phyloP scores from a whole-genome alignment of 495 filamentous ascomycete genomes.

The Stereocaulon alpinum region DNA sequence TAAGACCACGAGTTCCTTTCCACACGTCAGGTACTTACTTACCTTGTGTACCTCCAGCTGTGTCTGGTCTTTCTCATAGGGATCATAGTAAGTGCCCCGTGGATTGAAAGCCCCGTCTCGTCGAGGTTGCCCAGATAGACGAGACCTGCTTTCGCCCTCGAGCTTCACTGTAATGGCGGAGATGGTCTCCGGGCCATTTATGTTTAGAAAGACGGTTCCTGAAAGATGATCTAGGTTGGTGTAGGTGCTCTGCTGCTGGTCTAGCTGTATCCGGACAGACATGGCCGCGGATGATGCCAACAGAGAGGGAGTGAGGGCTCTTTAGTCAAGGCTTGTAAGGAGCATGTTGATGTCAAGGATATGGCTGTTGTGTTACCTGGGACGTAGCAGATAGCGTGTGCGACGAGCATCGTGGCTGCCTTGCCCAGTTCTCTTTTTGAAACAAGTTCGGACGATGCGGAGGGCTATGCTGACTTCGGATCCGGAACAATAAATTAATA shows the following conservation, averaged over 20 bases:
- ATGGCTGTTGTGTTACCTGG: neutral
- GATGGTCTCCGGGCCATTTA: slow-evolving; percentile 55
- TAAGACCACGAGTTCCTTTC: neutral
- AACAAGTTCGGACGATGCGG: slow-evolving; percentile 4
- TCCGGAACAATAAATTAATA: neutral
- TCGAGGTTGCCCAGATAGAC: slow-evolving; percentile 35
- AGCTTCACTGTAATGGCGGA: slow-evolving; percentile 82
- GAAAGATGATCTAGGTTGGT: slow-evolving; percentile 82
- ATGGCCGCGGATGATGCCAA: slow-evolving; percentile 35
- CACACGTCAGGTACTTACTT: slow-evolving; percentile 15
- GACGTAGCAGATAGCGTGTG: neutral
- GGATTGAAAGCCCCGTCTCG: slow-evolving; percentile 3
- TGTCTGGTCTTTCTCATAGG: slow-evolving; percentile 45
- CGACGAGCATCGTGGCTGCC: slow-evolving; percentile 8
- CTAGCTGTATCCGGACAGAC: slow-evolving; percentile 69
- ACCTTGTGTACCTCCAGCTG: slow-evolving; percentile 76
- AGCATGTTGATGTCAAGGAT: neutral
- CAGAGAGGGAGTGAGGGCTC: neutral
- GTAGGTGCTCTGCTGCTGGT: slow-evolving; percentile 62
- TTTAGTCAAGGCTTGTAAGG: neutral
- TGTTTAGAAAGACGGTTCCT: slow-evolving; percentile 54
- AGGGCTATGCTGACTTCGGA: slow-evolving; percentile 11
- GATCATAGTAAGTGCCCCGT: slow-evolving; percentile 39
- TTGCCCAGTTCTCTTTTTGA: neutral
- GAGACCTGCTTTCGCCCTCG: slow-evolving; percentile 76